These are phyloP conservation scores for Leptomonas seymouri DNA, from an alignment of 208 protist genomes.

Conservation along the genomic window DNA sequence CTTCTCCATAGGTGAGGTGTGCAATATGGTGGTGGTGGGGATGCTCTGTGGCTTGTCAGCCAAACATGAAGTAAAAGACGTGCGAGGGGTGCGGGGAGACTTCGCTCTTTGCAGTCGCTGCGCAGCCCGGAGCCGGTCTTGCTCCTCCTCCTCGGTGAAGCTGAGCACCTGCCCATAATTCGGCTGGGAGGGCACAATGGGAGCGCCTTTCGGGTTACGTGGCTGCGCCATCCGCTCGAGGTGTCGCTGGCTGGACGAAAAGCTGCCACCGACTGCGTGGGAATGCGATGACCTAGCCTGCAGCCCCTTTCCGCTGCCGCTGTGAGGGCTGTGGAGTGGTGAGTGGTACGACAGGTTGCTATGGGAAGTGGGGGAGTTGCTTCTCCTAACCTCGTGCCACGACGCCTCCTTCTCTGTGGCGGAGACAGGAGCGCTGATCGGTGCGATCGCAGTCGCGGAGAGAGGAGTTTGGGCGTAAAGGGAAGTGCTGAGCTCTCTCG, in stretches of 20 bases:
- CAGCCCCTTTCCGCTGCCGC: not conserved
- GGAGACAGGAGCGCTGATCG: not conserved
- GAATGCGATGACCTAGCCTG: too few species aligned
- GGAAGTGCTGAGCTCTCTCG: not conserved
- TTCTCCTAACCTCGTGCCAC: constrained; percentile 4
- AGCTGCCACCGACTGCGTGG: not conserved
- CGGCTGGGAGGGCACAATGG: constrained; percentile 24
- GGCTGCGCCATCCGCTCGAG: constrained; percentile 34
- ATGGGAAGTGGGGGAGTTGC: not conserved
- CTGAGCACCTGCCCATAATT: constrained; percentile 72
- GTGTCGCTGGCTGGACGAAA: constrained; percentile 19
- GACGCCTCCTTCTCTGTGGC: not conserved
- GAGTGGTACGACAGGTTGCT: not conserved
- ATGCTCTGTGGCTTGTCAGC: not conserved
- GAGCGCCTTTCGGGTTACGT: constrained; percentile 15
- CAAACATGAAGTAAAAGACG: constrained; percentile 1
- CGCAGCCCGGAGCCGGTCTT: constrained; percentile 23
- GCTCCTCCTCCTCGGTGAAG: constrained; percentile 62
- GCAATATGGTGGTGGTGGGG: constrained; percentile 1
- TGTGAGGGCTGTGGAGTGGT: not conserved
- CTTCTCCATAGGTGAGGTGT: not conserved
- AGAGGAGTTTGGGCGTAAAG: not conserved
- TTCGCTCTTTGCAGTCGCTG: constrained; percentile 4
- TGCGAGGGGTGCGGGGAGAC: constrained; percentile 8
- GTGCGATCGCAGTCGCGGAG: not conserved